A percentile compares a stretch with the other conserved stretches of the same genome.
Conservation (phyloP, 345 rosid species). For the Camelina sativa region DNA sequence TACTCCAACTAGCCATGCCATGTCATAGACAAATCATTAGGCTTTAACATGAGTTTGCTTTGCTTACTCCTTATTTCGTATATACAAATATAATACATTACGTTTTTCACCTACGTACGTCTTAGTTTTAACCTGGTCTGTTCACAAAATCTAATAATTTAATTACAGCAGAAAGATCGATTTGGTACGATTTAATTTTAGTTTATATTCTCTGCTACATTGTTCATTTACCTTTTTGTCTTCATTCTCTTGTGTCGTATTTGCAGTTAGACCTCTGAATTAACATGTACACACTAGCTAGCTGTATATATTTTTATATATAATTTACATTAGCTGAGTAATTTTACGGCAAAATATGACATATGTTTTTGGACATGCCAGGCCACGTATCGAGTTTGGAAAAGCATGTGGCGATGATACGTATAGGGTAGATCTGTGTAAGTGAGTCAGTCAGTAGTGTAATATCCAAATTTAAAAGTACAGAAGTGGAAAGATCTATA, state of each 20-base stretch:
- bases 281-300: slow-evolving; percentile 1
- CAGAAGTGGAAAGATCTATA: slow-evolving; percentile 39
- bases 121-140: background rate
- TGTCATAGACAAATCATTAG: slow-evolving; percentile 10
- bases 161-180: background rate
- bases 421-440: slow-evolving; percentile 39
- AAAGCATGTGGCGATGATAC: slow-evolving; percentile 32
- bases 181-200: background rate
- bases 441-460: slow-evolving; percentile 30
- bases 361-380: slow-evolving; percentile 32
- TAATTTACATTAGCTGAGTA: slow-evolving; percentile 4
- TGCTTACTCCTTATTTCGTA: slow-evolving; percentile 3
- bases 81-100: background rate
- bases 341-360: slow-evolving; percentile 29
- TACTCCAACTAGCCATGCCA: background rate
- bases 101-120: background rate
- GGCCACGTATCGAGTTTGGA: slow-evolving; percentile 35
- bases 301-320: background rate
- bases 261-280: slow-evolving; percentile 20
- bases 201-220: slow-evolving; percentile 1
- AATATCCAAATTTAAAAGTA: slow-evolving; percentile 38
- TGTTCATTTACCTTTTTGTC: background rate
- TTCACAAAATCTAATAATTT: background rate
- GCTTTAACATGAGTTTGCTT: slow-evolving; percentile 30
- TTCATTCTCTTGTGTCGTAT: slow-evolving; percentile 10